Evolutionary conservation across 1,284 basidiomycete species (phyloP).

Genomic region (Ceratobasidium sp.): DNA sequence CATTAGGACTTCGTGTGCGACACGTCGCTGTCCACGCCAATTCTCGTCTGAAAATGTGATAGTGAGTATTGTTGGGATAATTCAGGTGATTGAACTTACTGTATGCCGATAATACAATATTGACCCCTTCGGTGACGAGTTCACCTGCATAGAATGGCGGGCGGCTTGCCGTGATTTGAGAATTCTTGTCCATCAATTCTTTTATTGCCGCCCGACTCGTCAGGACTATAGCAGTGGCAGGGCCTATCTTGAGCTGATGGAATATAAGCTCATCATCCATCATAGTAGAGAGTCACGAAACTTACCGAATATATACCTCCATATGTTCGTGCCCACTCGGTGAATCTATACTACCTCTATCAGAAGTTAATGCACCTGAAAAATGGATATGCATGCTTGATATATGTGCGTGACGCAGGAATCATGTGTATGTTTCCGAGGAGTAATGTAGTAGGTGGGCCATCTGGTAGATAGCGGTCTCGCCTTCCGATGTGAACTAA

Average conservation of each 20-base stretch:
- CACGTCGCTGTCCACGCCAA: slow-evolving; percentile 49
- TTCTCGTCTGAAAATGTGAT: slow-evolving; percentile 41
- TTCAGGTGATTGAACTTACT: slow-evolving; percentile 40
- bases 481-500: slow-evolving; percentile 39
- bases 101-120: slow-evolving; percentile 45
- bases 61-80: too few relatives aligned
- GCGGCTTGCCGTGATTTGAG: slow-evolving; percentile 29
- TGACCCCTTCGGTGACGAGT: slow-evolving; percentile 38
- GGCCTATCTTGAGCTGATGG: slow-evolving; percentile 46
- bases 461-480: slow-evolving; percentile 48
- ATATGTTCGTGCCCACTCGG: slow-evolving; percentile 47
- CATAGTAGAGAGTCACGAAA: neutral
- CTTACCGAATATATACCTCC: slow-evolving; percentile 46
- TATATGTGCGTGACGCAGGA: slow-evolving; percentile 46
- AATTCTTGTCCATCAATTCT: slow-evolving; percentile 47
- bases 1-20: slow-evolving; percentile 48
- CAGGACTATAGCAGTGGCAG: slow-evolving; percentile 47
- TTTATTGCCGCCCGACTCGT: slow-evolving; percentile 45
- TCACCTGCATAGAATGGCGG: slow-evolving; percentile 45
- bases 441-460: slow-evolving; percentile 49
- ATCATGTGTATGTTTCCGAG: slow-evolving; percentile 50
- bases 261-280: neutral
- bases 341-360: slow-evolving; percentile 41
- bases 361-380: neutral
- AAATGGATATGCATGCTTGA: slow-evolving; percentile 41